Evolutionary conservation across 73 alveolate species (phyloP), one percentile per base, ranked within the genome.

Genomic region (Uronychia binucleata): DNA sequence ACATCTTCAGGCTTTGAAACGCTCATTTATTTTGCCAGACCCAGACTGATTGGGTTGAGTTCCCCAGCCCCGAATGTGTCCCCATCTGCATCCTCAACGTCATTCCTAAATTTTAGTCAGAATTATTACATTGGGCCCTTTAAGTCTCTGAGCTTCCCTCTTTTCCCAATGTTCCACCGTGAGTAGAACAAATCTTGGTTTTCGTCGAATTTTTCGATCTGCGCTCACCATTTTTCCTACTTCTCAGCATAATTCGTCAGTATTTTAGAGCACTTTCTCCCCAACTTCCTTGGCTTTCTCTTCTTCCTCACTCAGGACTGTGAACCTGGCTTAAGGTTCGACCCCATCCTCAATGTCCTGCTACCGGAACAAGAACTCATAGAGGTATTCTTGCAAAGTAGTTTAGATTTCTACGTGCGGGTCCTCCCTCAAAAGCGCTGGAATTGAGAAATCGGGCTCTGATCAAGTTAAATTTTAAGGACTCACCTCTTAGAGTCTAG

Each of bases 251-350:
- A 46, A 11, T 46, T 46, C 67, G 67, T 46, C 67, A 46, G 67
- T 11, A 5, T 46, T 5, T 19, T 46, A 11, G 5, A 46, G 19
- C 5, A 46, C n/a, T 19, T 46, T 46, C 67, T 46, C 67, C 5
- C 67, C 67, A 11, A 46, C 19, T 46, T 5, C 67, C 67, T 46
- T 46, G 5, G 19, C 67, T 46, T 19, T 46, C 19, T 81, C 88
- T 34, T 81, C 88, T 75, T 81, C 88, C 26, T 81, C 81, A n/a
- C 75, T 34, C 26, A 81, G 81, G 74, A 34, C 57, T 29, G 88
- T 81, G 81, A 81, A 81, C 31, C 30, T 32, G 32, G 34, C 88
- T 59, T 81, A 30, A 26, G 88, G 88, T 31, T 58, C 58, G 1
- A 28, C 58, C 59, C 88, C 88, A 81, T 32, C 30, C 58, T 59